A percentile compares a stretch with the other conserved stretches of the same genome.
Conservation (phyloP, 495 filamentous ascomycete species). For the Neurospora sublineolata region DNA sequence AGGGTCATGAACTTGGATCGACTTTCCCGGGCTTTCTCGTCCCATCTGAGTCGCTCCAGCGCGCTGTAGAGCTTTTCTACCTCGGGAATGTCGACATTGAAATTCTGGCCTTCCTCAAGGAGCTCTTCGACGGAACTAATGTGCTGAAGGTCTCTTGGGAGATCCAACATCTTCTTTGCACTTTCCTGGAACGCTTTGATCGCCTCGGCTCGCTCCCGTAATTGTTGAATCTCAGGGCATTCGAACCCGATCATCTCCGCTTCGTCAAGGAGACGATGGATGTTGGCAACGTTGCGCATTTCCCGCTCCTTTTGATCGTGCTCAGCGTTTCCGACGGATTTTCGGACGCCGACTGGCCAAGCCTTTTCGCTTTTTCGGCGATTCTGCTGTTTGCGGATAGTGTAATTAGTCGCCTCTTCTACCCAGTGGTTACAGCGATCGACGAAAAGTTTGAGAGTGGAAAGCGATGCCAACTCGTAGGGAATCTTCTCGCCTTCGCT, state of each 20-base stretch:
- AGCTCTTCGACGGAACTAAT: constrained; percentile 78
- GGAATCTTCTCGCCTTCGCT: constrained; percentile 96
- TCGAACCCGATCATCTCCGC: constrained; percentile 90
- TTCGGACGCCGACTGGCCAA: constrained; percentile 60
- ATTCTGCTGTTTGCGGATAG: constrained; percentile 95
- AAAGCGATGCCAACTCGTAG: constrained; percentile 76
- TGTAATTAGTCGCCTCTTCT: constrained; percentile 94
- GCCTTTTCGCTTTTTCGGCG: constrained; percentile 93
- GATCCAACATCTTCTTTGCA: constrained; percentile 54
- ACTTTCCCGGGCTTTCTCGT: constrained; percentile 58
- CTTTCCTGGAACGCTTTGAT: constrained; percentile 80
- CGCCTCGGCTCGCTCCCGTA: constrained; percentile 77
- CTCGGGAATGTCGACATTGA: constrained; percentile 92
- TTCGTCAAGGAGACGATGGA: constrained; percentile 69
- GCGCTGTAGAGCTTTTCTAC: constrained; percentile 72
- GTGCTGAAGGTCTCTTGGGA: constrained; percentile 36
- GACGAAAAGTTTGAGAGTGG: constrained; percentile 76
- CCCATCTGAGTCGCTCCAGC: constrained; percentile 81
- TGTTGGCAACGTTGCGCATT: constrained; percentile 80
- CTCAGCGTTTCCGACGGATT: constrained; percentile 50
- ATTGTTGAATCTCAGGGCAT: constrained; percentile 77
- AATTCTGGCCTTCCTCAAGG: constrained; percentile 72
- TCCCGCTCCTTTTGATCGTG: constrained; percentile 81
- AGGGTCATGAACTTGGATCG: constrained; percentile 54
- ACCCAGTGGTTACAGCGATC: constrained; percentile 96